Evolutionary conservation across 768 basidiomycete species (phyloP), one percentile per base, ranked within the genome.

Genomic region (Psilocybe subaeruginosa): DNA sequence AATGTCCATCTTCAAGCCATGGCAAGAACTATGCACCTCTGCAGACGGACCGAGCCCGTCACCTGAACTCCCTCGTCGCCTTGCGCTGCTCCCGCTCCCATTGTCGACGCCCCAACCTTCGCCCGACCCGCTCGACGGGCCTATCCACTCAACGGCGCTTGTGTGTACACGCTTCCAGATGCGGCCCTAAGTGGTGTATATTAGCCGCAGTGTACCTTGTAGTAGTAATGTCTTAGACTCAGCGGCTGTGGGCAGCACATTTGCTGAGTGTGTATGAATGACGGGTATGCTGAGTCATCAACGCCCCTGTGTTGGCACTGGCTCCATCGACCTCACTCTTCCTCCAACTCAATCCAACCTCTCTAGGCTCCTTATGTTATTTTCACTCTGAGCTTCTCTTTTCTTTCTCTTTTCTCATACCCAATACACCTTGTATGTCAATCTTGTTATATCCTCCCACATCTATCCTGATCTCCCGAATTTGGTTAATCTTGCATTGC

Each of bases 1-100:
- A 2, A 70, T 85, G 11, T 72, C 74, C 47, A 73, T 81, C 6
- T 86, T 84, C 82, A 67, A 74, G 39, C 85, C 86, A 3, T 87
- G 83, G 83, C 76, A 80, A 3, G 77, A 78, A 51, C 65, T 81
- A 43, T 65, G 70, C 2, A 43, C 78, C 9, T 57, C 62, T 1
- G 60, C 66, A 5, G 56, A 49, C 19, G 16, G 30, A 11, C 19
- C 56, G 67, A 17, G 14, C 27, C 17, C 16, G 43, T 59, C 12
- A 16, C 58, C 30, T 23, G 54, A 61, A 14, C 59, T 55, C 43
- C 65, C 62, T 2, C 64, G 61, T 30, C 68, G 67, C 11, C 72
- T 69, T 12, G 68, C 72, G 2, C 70, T 66, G 23, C 67, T 72
- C 3, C 72, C 73, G 16, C 66, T 67, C 39, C 66, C 72, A 16